Evolutionary conservation across 108 stramenopile genomes (phyloP).

Genomic region (Skeletonema potamos): DNA sequence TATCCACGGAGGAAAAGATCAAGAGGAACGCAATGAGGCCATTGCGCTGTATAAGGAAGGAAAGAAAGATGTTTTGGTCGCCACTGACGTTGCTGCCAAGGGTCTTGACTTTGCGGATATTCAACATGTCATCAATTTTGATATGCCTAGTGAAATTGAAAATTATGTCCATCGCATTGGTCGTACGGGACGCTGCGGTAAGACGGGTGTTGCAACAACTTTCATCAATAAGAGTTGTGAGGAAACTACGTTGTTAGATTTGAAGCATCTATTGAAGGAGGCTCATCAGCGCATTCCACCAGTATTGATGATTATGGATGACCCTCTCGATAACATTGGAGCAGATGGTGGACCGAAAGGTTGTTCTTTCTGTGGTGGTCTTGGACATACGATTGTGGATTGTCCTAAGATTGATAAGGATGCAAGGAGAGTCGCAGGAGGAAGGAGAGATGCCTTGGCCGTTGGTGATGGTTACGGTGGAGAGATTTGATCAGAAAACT

Average conservation of each 20-base stretch:
- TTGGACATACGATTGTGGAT: conserved; percentile 97
- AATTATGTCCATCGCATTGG: conserved; percentile 96
- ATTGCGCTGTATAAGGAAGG: conserved; percentile 90
- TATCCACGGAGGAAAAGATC: conserved; percentile 99
- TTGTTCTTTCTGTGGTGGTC: conserved; percentile 98
- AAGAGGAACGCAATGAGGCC: conserved; percentile 97
- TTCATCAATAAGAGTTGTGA: conserved; percentile 97
- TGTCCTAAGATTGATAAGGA: conserved; percentile 99
- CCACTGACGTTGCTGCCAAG: conserved; percentile 99
- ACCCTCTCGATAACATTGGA: conserved; percentile 79
- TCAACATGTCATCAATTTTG: conserved; percentile 98
- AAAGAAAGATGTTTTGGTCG: conserved; percentile 96
- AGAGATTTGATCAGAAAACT: conserved; percentile 48
- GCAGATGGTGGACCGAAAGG: conserved; percentile 77
- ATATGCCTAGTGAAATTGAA: conserved; percentile 99
- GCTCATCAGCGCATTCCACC: conserved; percentile 99
- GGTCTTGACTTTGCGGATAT: conserved; percentile 98
- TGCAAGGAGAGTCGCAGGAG: conserved; percentile 89
- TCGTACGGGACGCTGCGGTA: conserved; percentile 99
- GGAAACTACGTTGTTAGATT: conserved; percentile 92
- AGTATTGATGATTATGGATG: conserved; percentile 96
- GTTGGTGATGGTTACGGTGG: conserved; percentile 92
- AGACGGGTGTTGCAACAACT: conserved; percentile 99
- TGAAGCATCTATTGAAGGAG: conserved; percentile 97
- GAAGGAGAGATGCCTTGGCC: conserved; percentile 85